A percentile compares a stretch with the other conserved stretches of the same genome.
Conservation (phyloP, 2,329 filamentous ascomycete species). For the Claviceps spartinae region DNA sequence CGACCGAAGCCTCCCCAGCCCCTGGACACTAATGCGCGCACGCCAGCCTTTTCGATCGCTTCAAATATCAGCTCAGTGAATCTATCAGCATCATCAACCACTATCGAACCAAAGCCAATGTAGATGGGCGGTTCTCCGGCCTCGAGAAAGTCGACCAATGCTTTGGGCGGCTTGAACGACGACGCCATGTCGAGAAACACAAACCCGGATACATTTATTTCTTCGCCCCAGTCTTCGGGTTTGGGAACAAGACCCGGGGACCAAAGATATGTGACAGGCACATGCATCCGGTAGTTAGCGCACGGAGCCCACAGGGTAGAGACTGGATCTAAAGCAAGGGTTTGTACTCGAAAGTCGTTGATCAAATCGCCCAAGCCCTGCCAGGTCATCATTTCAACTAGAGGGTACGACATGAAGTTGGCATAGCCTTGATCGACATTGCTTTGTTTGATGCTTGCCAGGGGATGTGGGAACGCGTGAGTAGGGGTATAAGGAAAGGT, state of each 20-base stretch:
- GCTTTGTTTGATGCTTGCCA: slow-evolving; percentile 60
- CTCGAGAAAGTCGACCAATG: slow-evolving; percentile 41
- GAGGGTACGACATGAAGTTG: slow-evolving; percentile 68
- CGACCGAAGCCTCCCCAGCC: slow-evolving; percentile 62
- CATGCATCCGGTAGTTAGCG: slow-evolving; percentile 56
- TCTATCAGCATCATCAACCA: slow-evolving; percentile 55
- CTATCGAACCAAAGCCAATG: slow-evolving; percentile 65
- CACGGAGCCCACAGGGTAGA: slow-evolving; percentile 67
- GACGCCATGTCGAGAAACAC: slow-evolving; percentile 61
- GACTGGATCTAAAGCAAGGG: slow-evolving; percentile 57
- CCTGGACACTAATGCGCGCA: slow-evolving; percentile 59
- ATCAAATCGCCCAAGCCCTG: slow-evolving; percentile 73
- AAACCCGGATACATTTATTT: slow-evolving; percentile 65
- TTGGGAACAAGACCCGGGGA: slow-evolving; percentile 53
- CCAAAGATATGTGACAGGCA: slow-evolving; percentile 66
- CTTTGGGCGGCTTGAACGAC: slow-evolving; percentile 42
- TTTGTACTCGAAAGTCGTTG: slow-evolving; percentile 58
- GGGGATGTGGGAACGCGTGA: slow-evolving; percentile 59
- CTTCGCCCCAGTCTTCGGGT: slow-evolving; percentile 51
- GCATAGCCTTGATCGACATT: slow-evolving; percentile 61
- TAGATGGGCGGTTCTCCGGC: slow-evolving; percentile 50
- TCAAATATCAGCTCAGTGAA: slow-evolving; percentile 62
- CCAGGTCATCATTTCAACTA: slow-evolving; percentile 84
- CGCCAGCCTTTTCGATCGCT: slow-evolving; percentile 50
- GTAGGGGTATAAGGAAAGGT: slow-evolving; percentile 74